Evolutionary conservation across 192 early-diverging fungal species (phyloP).

Genomic region (Pecoramyces ruminantium): DNA sequence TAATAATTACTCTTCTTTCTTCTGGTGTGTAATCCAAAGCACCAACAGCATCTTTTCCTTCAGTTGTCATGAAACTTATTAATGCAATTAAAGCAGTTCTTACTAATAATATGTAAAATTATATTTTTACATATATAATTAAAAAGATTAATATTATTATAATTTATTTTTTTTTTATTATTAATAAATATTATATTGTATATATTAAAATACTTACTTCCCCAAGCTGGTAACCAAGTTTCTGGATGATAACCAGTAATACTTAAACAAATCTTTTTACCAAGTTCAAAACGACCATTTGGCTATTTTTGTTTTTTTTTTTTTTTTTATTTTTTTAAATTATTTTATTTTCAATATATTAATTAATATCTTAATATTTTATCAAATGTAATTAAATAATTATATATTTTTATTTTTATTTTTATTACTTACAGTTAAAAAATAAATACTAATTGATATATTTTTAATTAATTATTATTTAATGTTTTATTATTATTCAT

Average conservation of each 20-base stretch:
- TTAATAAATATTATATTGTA: too few species aligned
- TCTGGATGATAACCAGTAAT: conserved; percentile 91
- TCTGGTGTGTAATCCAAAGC: conserved; percentile 51
- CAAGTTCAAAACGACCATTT: conserved; percentile 67
- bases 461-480: too few species aligned
- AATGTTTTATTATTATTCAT: too few species aligned
- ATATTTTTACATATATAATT: too few species aligned
- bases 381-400: neutral
- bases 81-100: conserved; percentile 76
- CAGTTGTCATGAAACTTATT: conserved; percentile 77
- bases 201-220: conserved; percentile 44
- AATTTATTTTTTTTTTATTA: neutral
- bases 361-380: neutral
- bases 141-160: neutral
- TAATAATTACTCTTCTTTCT: conserved; percentile 23
- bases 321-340: neutral
- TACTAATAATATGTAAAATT: conserved; percentile 14
- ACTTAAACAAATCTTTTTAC: conserved; percentile 87
- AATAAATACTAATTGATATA: conserved; percentile 23
- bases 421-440: conserved; percentile 37
- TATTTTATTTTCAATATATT: conserved; percentile 27
- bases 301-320: neutral
- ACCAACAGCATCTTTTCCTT: conserved; percentile 64
- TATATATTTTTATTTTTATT: neutral
- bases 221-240: conserved; percentile 94